Base-by-base conservation (phyloP, 129 eudicot species). In the Sambucus nigra region DNA sequence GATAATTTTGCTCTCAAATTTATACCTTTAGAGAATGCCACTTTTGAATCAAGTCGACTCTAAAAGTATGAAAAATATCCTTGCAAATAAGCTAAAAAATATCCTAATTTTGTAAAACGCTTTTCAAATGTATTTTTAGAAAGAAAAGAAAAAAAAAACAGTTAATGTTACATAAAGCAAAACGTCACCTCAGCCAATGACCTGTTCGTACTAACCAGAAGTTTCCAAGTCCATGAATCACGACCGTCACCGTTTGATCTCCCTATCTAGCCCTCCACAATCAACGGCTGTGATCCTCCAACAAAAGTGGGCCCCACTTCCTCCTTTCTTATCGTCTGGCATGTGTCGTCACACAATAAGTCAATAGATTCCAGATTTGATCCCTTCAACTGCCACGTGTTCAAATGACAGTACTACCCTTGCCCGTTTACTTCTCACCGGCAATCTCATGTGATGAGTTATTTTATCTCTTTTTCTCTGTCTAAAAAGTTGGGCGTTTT, bases 381-480 rank as follows among this genome's bases (percentile, higher is more conserved):
- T 29, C 8, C 25, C 26, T 42, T 45, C 64, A 27, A 59, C 3
- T 21, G 64, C 53, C 64, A 59, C 64, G 64, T 59, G 42, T 45
- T 18, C 6, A 42, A 14, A 26, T 45, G 64, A 45, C 54, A 18
- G 29, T 1, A 5, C 23, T 59, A 42, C 64, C 64, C 53, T 59
- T 59, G 22, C 22, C 64, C 73, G 70, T 69, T 70, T 65, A 59
- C 70, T 44, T 64, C 57, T 58, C 53, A 67, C 64, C 66, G 58
- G 67, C 82, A 60, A 65, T 68, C 67, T 72, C 82, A 77, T 74
- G 77, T 71, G 80, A 77, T 77, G 83, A 58, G 76, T 61, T 75
- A 54, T 61, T 3, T 63, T 38, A 50, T 69, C 65, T n/a, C 15
- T 67, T 31, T 23, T 18, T 22, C 20, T 31, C 41, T 25, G 33